These are phyloP conservation scores for Fomitopsis pinicola DNA, from an alignment of 1,284 basidiomycete species.

Conservation along the genomic window DNA sequence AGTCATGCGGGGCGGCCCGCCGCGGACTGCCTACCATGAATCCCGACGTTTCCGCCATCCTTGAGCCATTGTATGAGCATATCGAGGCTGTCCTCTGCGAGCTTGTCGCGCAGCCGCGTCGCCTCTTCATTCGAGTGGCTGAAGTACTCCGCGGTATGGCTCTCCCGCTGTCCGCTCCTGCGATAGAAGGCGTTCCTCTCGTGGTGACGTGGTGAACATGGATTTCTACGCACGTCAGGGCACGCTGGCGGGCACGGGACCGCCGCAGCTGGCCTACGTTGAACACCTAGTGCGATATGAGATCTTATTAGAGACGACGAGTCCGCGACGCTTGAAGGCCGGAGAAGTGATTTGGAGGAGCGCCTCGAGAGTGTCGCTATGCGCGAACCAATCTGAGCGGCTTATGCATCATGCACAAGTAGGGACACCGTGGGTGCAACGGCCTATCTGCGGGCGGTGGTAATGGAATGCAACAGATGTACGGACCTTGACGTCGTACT, in stretches of 20 bases:
- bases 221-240: slow-evolving; percentile 51
- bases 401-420: no score
- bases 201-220: not conserved
- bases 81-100: slow-evolving; percentile 92
- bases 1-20: not conserved
- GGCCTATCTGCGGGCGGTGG: not conserved
- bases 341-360: no score
- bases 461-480: not conserved
- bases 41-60: slow-evolving; percentile 95
- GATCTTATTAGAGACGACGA: not conserved
- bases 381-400: no score
- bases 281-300: slow-evolving; percentile 68
- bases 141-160: slow-evolving; percentile 92
- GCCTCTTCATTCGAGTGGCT: slow-evolving; percentile 84
- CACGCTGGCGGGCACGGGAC: slow-evolving; percentile 77
- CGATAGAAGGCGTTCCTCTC: not conserved
- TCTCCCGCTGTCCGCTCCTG: slow-evolving; percentile 78
- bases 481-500: slow-evolving; percentile 90
- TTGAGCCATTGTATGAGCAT: slow-evolving; percentile 95
- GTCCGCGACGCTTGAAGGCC: no score
- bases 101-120: slow-evolving; percentile 72
- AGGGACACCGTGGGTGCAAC: no score
- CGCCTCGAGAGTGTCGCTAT: no score
- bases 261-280: slow-evolving; percentile 96
- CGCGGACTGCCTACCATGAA: slow-evolving; percentile 68